Evolutionary conservation across 2,329 filamentous ascomycete species (phyloP), one percentile per base, ranked within the genome.

Genomic region (Venturia asperata): DNA sequence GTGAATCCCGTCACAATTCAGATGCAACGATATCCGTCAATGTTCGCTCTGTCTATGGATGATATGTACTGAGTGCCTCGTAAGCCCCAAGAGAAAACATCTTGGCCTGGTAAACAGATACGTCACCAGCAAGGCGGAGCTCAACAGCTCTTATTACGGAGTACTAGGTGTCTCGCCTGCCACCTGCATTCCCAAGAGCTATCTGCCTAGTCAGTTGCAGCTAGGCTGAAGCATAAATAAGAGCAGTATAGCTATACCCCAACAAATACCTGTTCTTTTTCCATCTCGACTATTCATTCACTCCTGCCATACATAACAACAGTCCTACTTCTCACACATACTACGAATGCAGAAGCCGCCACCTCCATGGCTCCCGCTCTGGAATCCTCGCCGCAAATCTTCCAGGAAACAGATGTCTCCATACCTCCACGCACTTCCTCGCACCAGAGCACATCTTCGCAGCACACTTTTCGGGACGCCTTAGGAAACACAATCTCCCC

Each of bases 401-500:
- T 42, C 9, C 17, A 41, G 9, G 10, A 17, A 43, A 13, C 60
- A 19, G 42, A 42, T 2, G 43, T 61, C 42, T 61, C 60, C 15
- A 61, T 42, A 39, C 60, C 60, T 27, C n/a, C 60, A 19, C 37
- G 60, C 17, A 42, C 39, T 5, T 45, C 21, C 15, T 42, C 39
- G 15, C 58, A 61, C 24, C 49, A 42, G 24, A 34, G 17, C 34
- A 24, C 58, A 6, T 24, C 15, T 24, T 61, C 58, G n/a, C 60
- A 43, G 5, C 39, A 42, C 6, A 45, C 39, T 24, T 61, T 61
- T 9, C 60, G 45, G 2, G 60, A 61, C 60, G 34, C 60, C 24
- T 27, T n/a, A 2, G 60, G 60, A 27, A 61, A 61, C 42, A 42
- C 21, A 21, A 61, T 61, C 24, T 61, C 60, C 11, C 39, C 37